phyloP scores from a whole-genome alignment of 768 basidiomycete genomes.

The Coprinopsis sp. region DNA sequence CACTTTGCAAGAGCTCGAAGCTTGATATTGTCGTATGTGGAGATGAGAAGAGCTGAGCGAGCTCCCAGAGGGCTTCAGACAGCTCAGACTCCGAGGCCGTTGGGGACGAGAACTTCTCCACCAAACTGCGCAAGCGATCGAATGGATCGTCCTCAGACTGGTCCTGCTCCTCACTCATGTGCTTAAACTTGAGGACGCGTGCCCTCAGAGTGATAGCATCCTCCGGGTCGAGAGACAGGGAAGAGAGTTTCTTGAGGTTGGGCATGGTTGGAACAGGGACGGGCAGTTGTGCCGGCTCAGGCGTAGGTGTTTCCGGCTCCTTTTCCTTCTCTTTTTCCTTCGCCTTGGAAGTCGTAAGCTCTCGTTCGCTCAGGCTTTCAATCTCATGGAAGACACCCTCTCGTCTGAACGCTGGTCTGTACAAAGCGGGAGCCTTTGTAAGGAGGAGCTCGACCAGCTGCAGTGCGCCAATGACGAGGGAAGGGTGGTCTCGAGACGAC shows the following conservation, averaged over 20 bases:
- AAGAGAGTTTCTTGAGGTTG: conserved; percentile 65
- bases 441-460: conserved; percentile 92
- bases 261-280: conserved; percentile 49
- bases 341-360: conserved; percentile 46
- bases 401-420: conserved; percentile 84
- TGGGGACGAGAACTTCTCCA: conserved; percentile 53
- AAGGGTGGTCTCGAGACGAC: conserved; percentile 86
- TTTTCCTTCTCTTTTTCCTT: conserved; percentile 43
- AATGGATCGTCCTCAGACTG: conserved; percentile 59
- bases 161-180: conserved; percentile 55
- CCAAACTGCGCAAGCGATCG: conserved; percentile 56
- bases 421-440: conserved; percentile 76
- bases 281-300: conserved; percentile 30
- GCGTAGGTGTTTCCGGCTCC: conserved; percentile 9
- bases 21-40: conserved; percentile 82
- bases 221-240: conserved; percentile 72
- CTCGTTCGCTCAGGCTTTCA: conserved; percentile 64
- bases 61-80: conserved; percentile 55
- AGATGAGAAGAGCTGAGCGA: conserved; percentile 78
- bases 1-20: conserved; percentile 93
- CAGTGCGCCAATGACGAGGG: conserved; percentile 80
- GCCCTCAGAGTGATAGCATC: conserved; percentile 93
- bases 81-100: conserved; percentile 61
- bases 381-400: conserved; percentile 98
- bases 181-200: conserved; percentile 82